Evolutionary conservation across 352 stramenopile genomes (phyloP).

Genomic region (Phytopythium kandeliae): DNA sequence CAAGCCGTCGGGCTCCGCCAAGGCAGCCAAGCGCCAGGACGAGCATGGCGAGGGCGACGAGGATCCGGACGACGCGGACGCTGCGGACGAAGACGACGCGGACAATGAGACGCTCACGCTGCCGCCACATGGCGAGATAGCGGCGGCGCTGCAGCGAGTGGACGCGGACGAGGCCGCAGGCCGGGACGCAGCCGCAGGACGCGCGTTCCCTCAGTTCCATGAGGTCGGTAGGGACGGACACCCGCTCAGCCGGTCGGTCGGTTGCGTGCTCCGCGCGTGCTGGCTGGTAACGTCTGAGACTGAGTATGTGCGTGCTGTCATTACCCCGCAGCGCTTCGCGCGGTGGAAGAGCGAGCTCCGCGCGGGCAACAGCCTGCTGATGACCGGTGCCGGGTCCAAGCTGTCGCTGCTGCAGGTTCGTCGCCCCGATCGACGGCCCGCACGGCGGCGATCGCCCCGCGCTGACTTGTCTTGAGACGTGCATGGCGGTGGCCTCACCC

Average conservation of each 20-base stretch:
- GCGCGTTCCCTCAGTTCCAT: slow-evolving; percentile 5
- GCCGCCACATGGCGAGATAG: slow-evolving; percentile 11
- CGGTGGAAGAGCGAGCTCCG: slow-evolving; percentile 40
- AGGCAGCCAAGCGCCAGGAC: slow-evolving; percentile 1
- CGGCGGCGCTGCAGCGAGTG: slow-evolving; percentile 15
- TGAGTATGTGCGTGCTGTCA: too few relatives aligned
- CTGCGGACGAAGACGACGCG: slow-evolving; percentile 6
- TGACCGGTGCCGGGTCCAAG: slow-evolving; percentile 53
- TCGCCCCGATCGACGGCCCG: too few relatives aligned
- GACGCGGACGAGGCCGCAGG: slow-evolving; percentile 13
- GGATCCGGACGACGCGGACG: not conserved
- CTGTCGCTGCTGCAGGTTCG: slow-evolving; percentile 40
- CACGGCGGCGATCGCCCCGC: too few relatives aligned
- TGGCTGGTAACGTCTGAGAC: too few relatives aligned
- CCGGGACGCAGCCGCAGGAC: not conserved
- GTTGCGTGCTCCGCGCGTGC: too few relatives aligned
- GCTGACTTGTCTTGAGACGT: too few relatives aligned
- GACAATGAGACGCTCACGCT: slow-evolving; percentile 11
- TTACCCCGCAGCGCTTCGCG: slow-evolving; percentile 20
- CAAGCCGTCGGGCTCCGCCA: slow-evolving; percentile 9
- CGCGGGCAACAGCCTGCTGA: slow-evolving; percentile 43
- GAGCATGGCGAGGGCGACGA: not conserved
- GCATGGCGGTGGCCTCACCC: too few relatives aligned
- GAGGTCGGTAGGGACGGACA: not conserved
- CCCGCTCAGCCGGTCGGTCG: too few relatives aligned